A percentile compares a stretch with the other conserved stretches of the same genome.
These are phyloP conservation scores for Fusarium tanahbumbuense DNA, from an alignment of 2,329 filamentous ascomycete species.

Conservation along the genomic window DNA sequence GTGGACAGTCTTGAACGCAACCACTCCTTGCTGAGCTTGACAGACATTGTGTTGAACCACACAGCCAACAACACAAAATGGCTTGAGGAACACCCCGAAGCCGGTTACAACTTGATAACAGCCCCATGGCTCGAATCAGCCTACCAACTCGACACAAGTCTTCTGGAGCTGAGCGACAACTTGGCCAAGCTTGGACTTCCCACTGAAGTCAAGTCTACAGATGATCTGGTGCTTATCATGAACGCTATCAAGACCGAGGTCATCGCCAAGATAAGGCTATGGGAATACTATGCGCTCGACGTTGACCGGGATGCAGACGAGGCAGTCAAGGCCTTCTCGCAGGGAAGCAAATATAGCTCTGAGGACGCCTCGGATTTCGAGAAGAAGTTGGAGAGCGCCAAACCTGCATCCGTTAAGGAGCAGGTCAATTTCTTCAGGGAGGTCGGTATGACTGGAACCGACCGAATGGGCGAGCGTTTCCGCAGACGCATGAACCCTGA, in stretches of 20 bases:
- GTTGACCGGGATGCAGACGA: constrained; percentile 77
- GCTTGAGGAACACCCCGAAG: constrained; percentile 93
- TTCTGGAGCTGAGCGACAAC: constrained; percentile 81
- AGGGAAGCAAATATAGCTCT: constrained; percentile 67
- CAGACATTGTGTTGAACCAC: constrained; percentile 98
- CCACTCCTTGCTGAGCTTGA: constrained; percentile 86
- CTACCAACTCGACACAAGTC: constrained; percentile 68
- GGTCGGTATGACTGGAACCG: constrained; percentile 76
- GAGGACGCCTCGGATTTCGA: constrained; percentile 54
- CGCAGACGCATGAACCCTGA: constrained; percentile 76
- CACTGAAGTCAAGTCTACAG: constrained; percentile 74
- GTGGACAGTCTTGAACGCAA: constrained; percentile 85
- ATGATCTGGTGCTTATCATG: constrained; percentile 85
- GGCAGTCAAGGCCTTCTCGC: constrained; percentile 77
- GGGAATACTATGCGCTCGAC: constrained; percentile 93
- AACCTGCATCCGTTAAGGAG: constrained; percentile 57
- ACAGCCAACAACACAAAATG: constrained; percentile 95
- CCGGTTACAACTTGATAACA: constrained; percentile 92
- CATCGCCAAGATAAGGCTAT: constrained; percentile 80
- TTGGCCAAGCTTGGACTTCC: constrained; percentile 80
- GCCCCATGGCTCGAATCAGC: constrained; percentile 81
- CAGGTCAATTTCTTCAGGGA: constrained; percentile 73
- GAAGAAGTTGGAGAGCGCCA: constrained; percentile 60
- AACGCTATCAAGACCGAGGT: constrained; percentile 84
- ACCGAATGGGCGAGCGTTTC: constrained; percentile 84